Evolutionary conservation across 2,329 filamentous ascomycete genomes (phyloP).

Genomic region (Hawksworthiomyces lignivorus): DNA sequence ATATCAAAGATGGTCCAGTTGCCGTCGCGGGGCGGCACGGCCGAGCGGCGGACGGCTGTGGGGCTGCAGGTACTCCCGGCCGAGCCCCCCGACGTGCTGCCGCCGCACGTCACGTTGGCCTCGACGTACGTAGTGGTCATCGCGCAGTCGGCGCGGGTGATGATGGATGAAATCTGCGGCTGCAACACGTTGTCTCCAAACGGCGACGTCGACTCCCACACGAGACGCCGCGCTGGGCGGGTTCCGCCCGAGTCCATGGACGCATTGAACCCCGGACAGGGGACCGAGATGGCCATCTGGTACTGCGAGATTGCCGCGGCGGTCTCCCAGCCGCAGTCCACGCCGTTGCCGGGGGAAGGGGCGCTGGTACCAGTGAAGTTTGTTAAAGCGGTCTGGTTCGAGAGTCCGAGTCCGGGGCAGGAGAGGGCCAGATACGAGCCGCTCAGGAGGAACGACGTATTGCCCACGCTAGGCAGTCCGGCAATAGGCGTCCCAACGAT

Average conservation of each 20-base stretch:
- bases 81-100: background rate
- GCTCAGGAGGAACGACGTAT: conserved; percentile 1
- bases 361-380: background rate
- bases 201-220: conserved; percentile 3
- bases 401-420: background rate
- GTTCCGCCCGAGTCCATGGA: background rate
- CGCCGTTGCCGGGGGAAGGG: background rate
- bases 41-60: conserved; percentile 4
- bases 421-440: conserved; percentile 7
- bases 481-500: conserved; percentile 8
- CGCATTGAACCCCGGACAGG: background rate
- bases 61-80: conserved; percentile 4
- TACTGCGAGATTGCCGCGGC: background rate
- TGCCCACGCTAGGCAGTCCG: background rate
- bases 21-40: background rate
- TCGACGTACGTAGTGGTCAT: conserved; percentile 5
- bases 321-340: conserved; percentile 4
- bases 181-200: background rate
- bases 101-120: conserved; percentile 2
- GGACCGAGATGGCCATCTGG: conserved; percentile 3
- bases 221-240: conserved; percentile 4
- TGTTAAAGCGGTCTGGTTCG: background rate
- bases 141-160: conserved; percentile 8
- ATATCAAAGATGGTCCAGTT: conserved; percentile 10
- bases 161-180: no score